Percentiles rank a stretch among this genome's conserved stretches.
Conservation (phyloP, 2,329 filamentous ascomycete species). For the Simplicillium aogashimaense region DNA sequence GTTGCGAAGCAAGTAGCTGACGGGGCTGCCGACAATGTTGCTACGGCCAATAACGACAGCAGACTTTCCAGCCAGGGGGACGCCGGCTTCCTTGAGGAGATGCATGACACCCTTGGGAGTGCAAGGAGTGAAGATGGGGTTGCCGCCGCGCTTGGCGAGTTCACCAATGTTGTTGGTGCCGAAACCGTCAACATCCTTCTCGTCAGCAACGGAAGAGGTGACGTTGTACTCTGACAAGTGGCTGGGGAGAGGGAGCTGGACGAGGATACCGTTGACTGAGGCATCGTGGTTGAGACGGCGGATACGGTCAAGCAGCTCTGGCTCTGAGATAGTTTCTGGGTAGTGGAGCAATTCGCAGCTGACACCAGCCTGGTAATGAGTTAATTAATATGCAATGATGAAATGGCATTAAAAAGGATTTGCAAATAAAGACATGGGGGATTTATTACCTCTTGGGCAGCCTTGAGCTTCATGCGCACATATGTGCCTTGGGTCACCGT, state of each 20-base stretch:
- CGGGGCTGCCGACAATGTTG: constrained; percentile 94
- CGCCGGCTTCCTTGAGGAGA: constrained; percentile 71
- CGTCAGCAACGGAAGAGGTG: constrained; percentile 81
- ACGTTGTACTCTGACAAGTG: constrained; percentile 85
- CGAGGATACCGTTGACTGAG: constrained; percentile 79
- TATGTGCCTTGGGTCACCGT: constrained; percentile 62
- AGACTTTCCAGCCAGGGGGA: constrained; percentile 80
- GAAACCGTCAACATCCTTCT: constrained; percentile 98
- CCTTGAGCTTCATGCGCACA: constrained; percentile 99
- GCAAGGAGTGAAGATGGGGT: constrained; percentile 84
- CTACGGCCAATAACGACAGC: constrained; percentile 91
- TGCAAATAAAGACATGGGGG: background rate
- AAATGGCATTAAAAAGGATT: constrained; percentile 2
- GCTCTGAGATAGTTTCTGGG: constrained; percentile 69
- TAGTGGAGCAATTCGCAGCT: constrained; percentile 78
- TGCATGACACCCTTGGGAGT: constrained; percentile 97
- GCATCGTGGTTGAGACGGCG: constrained; percentile 77
- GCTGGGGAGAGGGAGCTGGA: constrained; percentile 82
- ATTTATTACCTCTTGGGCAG: constrained; percentile 66
- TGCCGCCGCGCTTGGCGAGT: constrained; percentile 87
- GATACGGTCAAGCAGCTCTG: constrained; percentile 78
- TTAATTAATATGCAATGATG: constrained; percentile 1
- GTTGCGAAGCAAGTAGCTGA: constrained; percentile 91
- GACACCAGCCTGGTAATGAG: constrained; percentile 62
- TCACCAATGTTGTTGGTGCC: constrained; percentile 92